Evolutionary conservation across 495 filamentous ascomycete genomes (phyloP), one percentile per base, ranked within the genome.

Genomic region (Melanomma pulvis-pyrius): DNA sequence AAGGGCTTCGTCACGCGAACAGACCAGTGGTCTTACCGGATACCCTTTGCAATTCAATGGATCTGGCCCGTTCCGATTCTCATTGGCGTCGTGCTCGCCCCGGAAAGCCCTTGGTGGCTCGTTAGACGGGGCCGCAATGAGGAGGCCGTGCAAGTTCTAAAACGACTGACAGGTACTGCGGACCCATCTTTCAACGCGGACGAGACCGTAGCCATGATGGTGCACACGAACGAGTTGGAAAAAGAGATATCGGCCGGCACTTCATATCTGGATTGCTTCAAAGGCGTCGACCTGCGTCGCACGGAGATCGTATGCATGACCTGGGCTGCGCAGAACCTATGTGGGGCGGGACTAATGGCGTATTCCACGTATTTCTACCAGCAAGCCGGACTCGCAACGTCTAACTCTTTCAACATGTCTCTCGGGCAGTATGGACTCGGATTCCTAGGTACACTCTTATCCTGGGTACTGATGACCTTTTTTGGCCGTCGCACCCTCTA

Each of bases 71-170:
- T 88, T 2, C 90, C 90, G 1, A 50, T 67, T 34, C 4, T 39
- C 1, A 80, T 93, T 2, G 82, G 88, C 56, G 78, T 91, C 63
- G 81, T 78, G 56, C 82, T 90, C 22, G 88, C 88, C 0, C 90
- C 90, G 1, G 90, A 93, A 73, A 86, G 82, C 1, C 90, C 90
- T 0, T 92, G 88, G 89, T 92, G 90, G 90, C 81, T 92, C 21
- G 88, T 92, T 47, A 83, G 90, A 2, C 86, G 82, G 65, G 89
- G 87, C 2, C 82, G 80, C 29, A 79, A 84, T 12, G 83, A 88
- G 11, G 82, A 89, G 34, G 90, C 90, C 5, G 90, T 89, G 72
- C 75, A 78, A 12, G 78, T 88, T 1, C 77, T 93, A 26, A 78
- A 83, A 21, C 87, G 90, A 17, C 76, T 93, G 28, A 22, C 47